Evolutionary conservation across 345 rosid species (phyloP).

Genomic region (Atalantia buxifolia): DNA sequence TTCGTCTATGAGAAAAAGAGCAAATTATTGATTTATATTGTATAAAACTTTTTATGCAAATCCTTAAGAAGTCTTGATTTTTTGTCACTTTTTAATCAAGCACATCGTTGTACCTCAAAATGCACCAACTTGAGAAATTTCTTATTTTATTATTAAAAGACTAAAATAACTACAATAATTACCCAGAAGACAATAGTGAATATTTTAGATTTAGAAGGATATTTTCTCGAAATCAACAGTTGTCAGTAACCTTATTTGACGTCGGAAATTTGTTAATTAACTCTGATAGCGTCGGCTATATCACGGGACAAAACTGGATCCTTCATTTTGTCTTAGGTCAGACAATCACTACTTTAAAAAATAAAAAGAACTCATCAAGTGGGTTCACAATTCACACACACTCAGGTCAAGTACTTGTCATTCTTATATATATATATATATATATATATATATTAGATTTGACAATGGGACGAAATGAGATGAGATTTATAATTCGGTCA

Average conservation of each 20-base stretch:
- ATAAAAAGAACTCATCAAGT: not conserved
- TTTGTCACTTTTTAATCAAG: no score
- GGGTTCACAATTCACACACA: no score
- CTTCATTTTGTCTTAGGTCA: constrained; percentile 17
- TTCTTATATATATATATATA: not conserved
- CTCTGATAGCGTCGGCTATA: constrained; percentile 4
- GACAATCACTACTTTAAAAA: not conserved
- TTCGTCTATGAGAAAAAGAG: not conserved
- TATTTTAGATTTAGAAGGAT: not conserved
- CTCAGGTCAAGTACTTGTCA: constrained; percentile 22
- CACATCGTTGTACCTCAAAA: no score
- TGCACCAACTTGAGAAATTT: no score
- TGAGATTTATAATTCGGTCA: no score
- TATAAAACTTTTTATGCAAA: no score
- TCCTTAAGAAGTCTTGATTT: no score
- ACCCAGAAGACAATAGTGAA: not conserved
- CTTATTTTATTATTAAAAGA: no score
- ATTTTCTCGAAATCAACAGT: constrained; percentile 5
- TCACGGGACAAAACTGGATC: constrained; percentile 22
- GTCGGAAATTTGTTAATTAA: not conserved
- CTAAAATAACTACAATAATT: not conserved
- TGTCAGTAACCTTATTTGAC: constrained; percentile 9
- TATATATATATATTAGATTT: no score
- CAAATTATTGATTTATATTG: not conserved
- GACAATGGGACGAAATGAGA: no score